Percentiles rank a stretch among this genome's conserved stretches.
Evolutionary conservation across 208 protist species (phyloP).

Genomic region (Trypanosoma congolense): DNA sequence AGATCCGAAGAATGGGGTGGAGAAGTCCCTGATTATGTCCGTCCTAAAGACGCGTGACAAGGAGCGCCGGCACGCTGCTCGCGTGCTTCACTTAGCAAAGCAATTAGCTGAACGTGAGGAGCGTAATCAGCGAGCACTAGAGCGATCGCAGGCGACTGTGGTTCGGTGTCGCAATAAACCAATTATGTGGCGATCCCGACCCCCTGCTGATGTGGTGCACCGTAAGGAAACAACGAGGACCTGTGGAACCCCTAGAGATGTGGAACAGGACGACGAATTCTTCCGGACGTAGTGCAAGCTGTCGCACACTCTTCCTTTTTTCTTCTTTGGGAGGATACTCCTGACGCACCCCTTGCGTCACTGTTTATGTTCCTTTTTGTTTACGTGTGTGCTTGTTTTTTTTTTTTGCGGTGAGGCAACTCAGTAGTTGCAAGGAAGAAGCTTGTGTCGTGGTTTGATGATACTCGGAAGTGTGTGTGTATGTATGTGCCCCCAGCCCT

Average conservation of each 20-base stretch:
- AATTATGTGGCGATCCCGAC: conserved; percentile 77
- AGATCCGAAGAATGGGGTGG: conserved; percentile 57
- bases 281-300: conserved; percentile 27
- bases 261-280: conserved; percentile 31
- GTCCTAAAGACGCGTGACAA: conserved; percentile 86
- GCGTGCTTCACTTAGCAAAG: conserved; percentile 69
- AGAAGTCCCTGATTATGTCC: conserved; percentile 55
- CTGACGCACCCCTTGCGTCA: no score
- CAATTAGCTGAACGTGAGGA: conserved; percentile 76
- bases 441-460: no score
- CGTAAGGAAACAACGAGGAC: conserved; percentile 30
- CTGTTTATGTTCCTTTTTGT: no score
- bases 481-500: no score
- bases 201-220: conserved; percentile 27
- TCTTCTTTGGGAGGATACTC: background rate
- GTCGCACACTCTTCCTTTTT: conserved; percentile 49
- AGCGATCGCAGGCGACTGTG: conserved; percentile 80
- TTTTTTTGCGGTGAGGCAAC: no score
- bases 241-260: conserved; percentile 23
- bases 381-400: no score
- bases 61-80: conserved; percentile 68
- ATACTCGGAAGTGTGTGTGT: no score
- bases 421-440: no score
- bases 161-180: conserved; percentile 69
- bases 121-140: conserved; percentile 53